These are phyloP conservation scores for Trichoderma polysporum DNA, from an alignment of 2,329 filamentous ascomycete species.

Conservation along the genomic window DNA sequence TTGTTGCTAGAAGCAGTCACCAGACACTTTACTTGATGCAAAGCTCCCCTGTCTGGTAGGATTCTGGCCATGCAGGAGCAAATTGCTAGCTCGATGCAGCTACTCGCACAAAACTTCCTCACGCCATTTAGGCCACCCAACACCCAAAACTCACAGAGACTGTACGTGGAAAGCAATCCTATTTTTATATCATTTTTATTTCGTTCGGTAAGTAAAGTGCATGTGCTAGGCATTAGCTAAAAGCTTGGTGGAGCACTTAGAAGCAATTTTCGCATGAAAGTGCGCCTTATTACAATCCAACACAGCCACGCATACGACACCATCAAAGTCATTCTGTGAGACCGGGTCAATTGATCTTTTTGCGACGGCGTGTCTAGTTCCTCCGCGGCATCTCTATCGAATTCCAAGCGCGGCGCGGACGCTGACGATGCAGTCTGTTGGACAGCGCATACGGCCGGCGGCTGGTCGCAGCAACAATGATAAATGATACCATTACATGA, in stretches of 20 bases:
- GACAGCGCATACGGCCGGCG: background rate
- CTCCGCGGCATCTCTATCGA: background rate
- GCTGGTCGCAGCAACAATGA: background rate
- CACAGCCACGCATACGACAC: background rate
- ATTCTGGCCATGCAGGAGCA: background rate
- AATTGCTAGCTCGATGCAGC: background rate
- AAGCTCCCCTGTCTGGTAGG: background rate
- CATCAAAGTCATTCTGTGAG: background rate
- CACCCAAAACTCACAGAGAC: background rate
- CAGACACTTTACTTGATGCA: background rate
- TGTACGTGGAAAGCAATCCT: background rate
- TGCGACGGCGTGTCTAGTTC: constrained; percentile 1
- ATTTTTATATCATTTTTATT: background rate
- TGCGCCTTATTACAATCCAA: background rate
- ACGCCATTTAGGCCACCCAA: background rate
- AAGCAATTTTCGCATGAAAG: background rate
- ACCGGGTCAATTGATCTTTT: background rate
- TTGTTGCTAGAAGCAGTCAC: background rate
- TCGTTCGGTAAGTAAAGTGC: background rate
- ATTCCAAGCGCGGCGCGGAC: background rate
- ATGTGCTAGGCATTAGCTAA: background rate
- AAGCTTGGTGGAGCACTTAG: background rate
- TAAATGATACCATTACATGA: background rate
- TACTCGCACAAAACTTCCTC: background rate
- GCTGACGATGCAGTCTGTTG: no score